Base-by-base conservation (phyloP, 805 yeast species). In the Saccharomycopsis sp. region DNA sequence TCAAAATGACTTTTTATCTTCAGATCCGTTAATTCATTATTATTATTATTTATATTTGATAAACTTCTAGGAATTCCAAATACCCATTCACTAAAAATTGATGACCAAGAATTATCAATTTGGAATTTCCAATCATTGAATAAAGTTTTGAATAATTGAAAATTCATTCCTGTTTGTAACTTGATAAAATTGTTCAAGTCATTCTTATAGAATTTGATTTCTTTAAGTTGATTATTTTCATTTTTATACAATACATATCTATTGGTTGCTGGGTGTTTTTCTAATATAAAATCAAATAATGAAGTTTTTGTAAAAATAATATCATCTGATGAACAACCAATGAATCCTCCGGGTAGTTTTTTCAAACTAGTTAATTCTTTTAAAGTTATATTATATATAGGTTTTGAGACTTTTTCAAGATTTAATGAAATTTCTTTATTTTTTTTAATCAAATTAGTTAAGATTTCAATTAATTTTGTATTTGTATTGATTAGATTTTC, bases 301-400 rank as follows among this genome's bases (percentile, higher is more conserved):
- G 20, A 12, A 14, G 25, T n/a, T 23, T 36, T 39, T 3, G 42
- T 43, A 5, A 35, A 14, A 15, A 39, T 34, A 17, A 39, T 13
- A 20, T 40, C 46, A 23, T 43, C 46, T 4, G 46, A 43, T 2
- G 46, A 39, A 4, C 30, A 26, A 14, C 41, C 46, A 21, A 43
- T 19, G 33, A 18, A 43, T 8, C 46, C 46, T 6, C 5, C 12
- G 9, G 29, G 15, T 21, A 14, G 10, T 6, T n/a, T 5, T 21
- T 43, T 31, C 6, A 43, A 21, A 2, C 13, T 12, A 18, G 30
- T 41, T 14, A 43, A 8, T 19, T 43, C 46, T 8, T 39, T 36
- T 19, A 43, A 31, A 6, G 44, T 20, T 8, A 43, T 20, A 23
- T 43, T 43, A 18, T 43, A 39, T 15, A 43, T 25, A 3, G 27